Evolutionary conservation across 225 moss, liverwort and hornwort genomes (phyloP).

Genomic region (Marchantia paleacea): DNA sequence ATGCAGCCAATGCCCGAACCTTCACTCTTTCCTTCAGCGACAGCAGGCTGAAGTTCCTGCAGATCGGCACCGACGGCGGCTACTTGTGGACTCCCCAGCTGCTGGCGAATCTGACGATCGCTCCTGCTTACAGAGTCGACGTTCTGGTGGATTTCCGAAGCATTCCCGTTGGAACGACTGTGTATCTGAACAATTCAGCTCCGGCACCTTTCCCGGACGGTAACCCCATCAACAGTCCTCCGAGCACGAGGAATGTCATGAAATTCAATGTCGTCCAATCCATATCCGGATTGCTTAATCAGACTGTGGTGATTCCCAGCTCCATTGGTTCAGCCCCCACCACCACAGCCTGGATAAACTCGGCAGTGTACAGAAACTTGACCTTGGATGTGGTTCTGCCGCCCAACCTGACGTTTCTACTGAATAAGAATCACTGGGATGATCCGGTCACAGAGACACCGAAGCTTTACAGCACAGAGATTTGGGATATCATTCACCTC

Average conservation of each 20-base stretch:
- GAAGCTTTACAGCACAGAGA: slow-evolving; percentile 36
- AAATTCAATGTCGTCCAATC: slow-evolving; percentile 38
- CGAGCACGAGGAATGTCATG: slow-evolving; percentile 34
- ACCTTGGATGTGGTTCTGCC: no score
- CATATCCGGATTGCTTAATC: not conserved
- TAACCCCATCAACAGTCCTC: slow-evolving; percentile 28
- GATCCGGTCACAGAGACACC: slow-evolving; percentile 36
- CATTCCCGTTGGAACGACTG: slow-evolving; percentile 23
- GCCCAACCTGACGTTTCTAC: not conserved
- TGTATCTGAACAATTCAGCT: slow-evolving; percentile 53
- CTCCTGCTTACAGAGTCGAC: slow-evolving; percentile 55
- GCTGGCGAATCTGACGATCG: slow-evolving; percentile 21
- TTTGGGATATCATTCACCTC: slow-evolving; percentile 63
- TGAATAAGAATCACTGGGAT: slow-evolving; percentile 25
- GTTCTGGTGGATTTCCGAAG: slow-evolving; percentile 51
- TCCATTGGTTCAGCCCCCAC: no score
- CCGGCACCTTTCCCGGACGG: slow-evolving; percentile 52
- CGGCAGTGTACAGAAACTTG: not conserved
- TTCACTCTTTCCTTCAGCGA: slow-evolving; percentile 43
- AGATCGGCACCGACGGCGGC: slow-evolving; percentile 63
- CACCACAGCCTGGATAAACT: not conserved
- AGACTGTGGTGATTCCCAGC: not conserved
- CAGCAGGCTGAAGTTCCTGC: slow-evolving; percentile 14
- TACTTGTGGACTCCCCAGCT: slow-evolving; percentile 33
- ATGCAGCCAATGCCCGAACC: slow-evolving; percentile 54